Evolutionary conservation across 2,329 filamentous ascomycete genomes (phyloP).

Genomic region (Arthrobotrys sphaeroides): DNA sequence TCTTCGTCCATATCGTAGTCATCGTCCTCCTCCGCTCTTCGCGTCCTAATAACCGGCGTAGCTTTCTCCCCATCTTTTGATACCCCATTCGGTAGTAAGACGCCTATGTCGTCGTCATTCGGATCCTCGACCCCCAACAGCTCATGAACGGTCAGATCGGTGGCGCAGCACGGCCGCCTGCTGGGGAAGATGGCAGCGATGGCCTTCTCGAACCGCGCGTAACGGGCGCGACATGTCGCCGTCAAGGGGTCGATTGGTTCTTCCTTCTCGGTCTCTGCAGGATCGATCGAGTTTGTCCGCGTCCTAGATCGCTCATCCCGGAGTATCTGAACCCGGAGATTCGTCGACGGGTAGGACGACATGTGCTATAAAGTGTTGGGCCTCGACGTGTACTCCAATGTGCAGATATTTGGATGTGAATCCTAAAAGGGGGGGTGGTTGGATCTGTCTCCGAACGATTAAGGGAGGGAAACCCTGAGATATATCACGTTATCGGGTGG

Average conservation of each 20-base stretch:
- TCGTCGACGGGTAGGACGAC: slow-evolving; percentile 53
- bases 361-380: slow-evolving; percentile 17
- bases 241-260: slow-evolving; percentile 57
- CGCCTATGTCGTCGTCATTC: slow-evolving; percentile 43
- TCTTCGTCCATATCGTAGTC: slow-evolving; percentile 72
- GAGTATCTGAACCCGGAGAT: slow-evolving; percentile 54
- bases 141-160: slow-evolving; percentile 54
- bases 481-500: slow-evolving; percentile 50
- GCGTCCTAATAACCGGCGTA: slow-evolving; percentile 53
- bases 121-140: slow-evolving; percentile 55
- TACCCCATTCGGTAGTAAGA: slow-evolving; percentile 48
- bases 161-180: slow-evolving; percentile 56
- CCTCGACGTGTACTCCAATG: slow-evolving; percentile 7
- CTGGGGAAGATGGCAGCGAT: slow-evolving; percentile 57
- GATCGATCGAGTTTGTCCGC: slow-evolving; percentile 58
- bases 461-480: slow-evolving; percentile 27
- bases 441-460: slow-evolving; percentile 2
- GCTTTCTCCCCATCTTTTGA: slow-evolving; percentile 52
- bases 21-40: slow-evolving; percentile 76
- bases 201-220: slow-evolving; percentile 57
- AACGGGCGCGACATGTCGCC: slow-evolving; percentile 57
- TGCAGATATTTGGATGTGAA: neutral
- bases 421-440: slow-evolving; percentile 20
- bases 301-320: slow-evolving; percentile 54
- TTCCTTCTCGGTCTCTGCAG: slow-evolving; percentile 57